These are phyloP conservation scores for Diaporthe sp. DNA, from an alignment of 2,329 filamentous ascomycete genomes.

Conservation along the genomic window DNA sequence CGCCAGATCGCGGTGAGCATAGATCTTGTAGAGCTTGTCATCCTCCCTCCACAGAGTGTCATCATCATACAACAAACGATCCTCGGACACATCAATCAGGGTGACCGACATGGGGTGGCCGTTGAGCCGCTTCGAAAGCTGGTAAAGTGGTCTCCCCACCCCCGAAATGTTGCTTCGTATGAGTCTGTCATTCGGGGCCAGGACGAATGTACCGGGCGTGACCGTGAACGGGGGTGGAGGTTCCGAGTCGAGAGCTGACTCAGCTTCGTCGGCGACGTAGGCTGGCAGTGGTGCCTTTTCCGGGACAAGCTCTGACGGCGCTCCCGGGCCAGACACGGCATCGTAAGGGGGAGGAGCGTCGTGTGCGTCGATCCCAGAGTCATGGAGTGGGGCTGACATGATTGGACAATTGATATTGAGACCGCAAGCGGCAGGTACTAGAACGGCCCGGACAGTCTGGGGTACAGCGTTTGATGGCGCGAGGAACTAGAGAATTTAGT, in stretches of 20 bases:
- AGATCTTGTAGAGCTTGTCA: slow-evolving; percentile 27
- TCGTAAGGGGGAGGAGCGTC: slow-evolving; percentile 9
- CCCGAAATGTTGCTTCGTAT: not conserved
- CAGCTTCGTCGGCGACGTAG: not conserved
- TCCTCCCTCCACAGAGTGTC: not conserved
- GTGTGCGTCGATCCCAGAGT: not conserved
- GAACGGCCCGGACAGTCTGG: no score
- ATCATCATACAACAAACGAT: not conserved
- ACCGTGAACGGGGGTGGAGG: slow-evolving; percentile 32
- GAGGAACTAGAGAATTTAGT: not conserved
- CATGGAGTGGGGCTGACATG: slow-evolving; percentile 5
- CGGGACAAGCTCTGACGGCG: not conserved
- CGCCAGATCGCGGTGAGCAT: not conserved
- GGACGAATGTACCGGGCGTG: slow-evolving; percentile 30
- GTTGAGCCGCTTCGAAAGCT: slow-evolving; percentile 24
- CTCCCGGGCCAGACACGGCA: not conserved
- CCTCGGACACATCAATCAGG: not conserved
- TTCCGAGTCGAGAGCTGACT: not conserved
- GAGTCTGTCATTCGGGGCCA: not conserved
- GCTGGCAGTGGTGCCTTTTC: not conserved
- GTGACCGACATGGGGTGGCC: not conserved
- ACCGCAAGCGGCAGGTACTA: not conserved
- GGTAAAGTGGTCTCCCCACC: slow-evolving; percentile 11
- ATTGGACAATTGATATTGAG: not conserved
- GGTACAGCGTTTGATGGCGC: no score